Conservation (phyloP, 495 filamentous ascomycete genomes). For the Penicillium robsamsonii region DNA sequence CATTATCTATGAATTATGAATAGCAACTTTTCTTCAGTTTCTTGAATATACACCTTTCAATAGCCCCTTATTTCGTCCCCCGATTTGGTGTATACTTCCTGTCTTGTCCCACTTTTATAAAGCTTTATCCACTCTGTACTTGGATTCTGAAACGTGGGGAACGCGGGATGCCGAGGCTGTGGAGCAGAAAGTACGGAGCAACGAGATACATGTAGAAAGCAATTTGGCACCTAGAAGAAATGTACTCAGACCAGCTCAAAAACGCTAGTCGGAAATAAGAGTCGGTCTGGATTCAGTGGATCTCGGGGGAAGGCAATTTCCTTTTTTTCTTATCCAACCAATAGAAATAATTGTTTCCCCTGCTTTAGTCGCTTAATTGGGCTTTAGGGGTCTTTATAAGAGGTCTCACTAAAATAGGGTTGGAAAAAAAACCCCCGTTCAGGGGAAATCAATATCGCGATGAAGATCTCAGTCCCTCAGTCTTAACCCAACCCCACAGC, state of each 20-base stretch:
- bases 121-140: too few relatives aligned
- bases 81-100: too few relatives aligned
- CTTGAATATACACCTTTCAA: too few relatives aligned
- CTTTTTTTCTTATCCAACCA: neutral
- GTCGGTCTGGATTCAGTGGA: neutral
- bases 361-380: neutral
- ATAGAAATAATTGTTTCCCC: neutral
- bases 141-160: too few relatives aligned
- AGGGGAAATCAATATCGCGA: neutral
- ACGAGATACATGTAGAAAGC: too few relatives aligned
- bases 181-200: too few relatives aligned
- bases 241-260: neutral
- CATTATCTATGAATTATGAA: neutral
- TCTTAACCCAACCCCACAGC: neutral
- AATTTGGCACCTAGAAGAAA: too few relatives aligned
- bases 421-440: neutral
- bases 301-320: too few relatives aligned
- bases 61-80: too few relatives aligned
- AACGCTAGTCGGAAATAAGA: neutral
- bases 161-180: too few relatives aligned
- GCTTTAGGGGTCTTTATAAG: neutral
- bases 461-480: neutral
- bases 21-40: neutral
- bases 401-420: conserved; percentile 4
- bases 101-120: too few relatives aligned